Evolutionary conservation across 73 alveolate species (phyloP).

Genomic region (Symbiodinium natans): DNA sequence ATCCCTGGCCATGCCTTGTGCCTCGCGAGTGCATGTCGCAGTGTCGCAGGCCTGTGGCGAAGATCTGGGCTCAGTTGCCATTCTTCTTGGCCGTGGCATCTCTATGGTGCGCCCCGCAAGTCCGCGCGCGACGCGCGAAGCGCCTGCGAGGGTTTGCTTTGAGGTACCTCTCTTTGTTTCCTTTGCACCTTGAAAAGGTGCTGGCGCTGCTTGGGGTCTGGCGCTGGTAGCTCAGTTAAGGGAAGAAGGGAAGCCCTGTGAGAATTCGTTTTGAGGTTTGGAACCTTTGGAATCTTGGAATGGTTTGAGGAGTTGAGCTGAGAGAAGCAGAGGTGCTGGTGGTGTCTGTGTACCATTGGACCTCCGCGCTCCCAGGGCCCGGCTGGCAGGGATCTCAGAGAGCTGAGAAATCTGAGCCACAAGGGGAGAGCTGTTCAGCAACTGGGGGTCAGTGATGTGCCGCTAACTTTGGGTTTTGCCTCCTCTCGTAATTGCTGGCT

Average conservation of each 20-base stretch:
- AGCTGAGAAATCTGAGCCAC: background rate
- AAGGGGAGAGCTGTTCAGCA: background rate
- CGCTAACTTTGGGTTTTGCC: too few relatives aligned
- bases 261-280: too few relatives aligned
- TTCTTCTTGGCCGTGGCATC: conserved; percentile 33
- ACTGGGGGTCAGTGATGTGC: too few relatives aligned
- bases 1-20: too few relatives aligned
- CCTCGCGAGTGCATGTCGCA: too few relatives aligned
- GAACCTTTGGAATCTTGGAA: too few relatives aligned
- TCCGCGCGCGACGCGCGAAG: too few relatives aligned
- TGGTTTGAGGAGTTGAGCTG: too few relatives aligned
- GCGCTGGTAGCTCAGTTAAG: conserved; percentile 21
- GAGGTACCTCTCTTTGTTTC: too few relatives aligned
- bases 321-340: conserved; percentile 20
- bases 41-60: background rate
- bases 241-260: too few relatives aligned
- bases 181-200: background rate
- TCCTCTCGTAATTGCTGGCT: too few relatives aligned
- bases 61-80: conserved; percentile 27
- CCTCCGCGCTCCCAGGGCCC: conserved; percentile 20
- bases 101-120: conserved; percentile 27
- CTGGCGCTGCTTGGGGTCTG: conserved; percentile 58
- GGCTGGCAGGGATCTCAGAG: background rate
- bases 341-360: conserved; percentile 74
- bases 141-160: background rate